Evolutionary conservation across 2,329 filamentous ascomycete species (phyloP), one percentile per base, ranked within the genome.

Genomic region (Talaromyces sp.): DNA sequence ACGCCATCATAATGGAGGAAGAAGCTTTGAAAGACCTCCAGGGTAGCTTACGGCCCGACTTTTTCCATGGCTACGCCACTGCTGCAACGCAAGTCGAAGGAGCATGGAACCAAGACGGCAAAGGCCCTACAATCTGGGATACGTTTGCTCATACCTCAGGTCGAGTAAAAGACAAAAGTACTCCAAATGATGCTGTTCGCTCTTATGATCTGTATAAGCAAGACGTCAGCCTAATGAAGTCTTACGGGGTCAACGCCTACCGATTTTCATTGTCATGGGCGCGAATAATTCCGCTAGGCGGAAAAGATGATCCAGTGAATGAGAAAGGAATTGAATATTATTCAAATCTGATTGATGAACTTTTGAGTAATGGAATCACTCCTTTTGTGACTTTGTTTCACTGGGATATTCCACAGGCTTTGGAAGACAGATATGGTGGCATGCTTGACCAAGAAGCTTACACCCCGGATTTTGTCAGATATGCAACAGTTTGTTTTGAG

Each of bases 301-400:
- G 91, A 57, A 87, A 89, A 68, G 81, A 89, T 66, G 90, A 93
- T 75, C 88, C 90, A 31, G 75, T 94, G 75, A 94, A 93, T 80
- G 84, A 90, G 71, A 83, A 85, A 65, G 91, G 91, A n/a, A 79
- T 94, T 52, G 85, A 88, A 70, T 89, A 90, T 80, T 94, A 94
- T 76, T 83, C 87, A 71, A 85, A 88, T 70, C 87, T 93, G 67
- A 87, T 92, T 58, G 89, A 93, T 73, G 89, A 90, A 73, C 83
- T 94, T 58, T 82, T 91, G 45, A 87, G 83, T 7, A 88, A 88
- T 19, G 89, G 85, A 65, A 93, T 94, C 71, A 85, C 83, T 19
- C 91, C 91, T 1, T 87, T 93, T 75, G 86, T 93, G 72, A 94
- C 91, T 1, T 82, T 95, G 19, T 90, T 90, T 76, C 91, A 94